Percentiles rank a stretch among this genome's conserved stretches.
Conservation (phyloP, 2,329 filamentous ascomycete genomes). For the Fusarium sp. region DNA sequence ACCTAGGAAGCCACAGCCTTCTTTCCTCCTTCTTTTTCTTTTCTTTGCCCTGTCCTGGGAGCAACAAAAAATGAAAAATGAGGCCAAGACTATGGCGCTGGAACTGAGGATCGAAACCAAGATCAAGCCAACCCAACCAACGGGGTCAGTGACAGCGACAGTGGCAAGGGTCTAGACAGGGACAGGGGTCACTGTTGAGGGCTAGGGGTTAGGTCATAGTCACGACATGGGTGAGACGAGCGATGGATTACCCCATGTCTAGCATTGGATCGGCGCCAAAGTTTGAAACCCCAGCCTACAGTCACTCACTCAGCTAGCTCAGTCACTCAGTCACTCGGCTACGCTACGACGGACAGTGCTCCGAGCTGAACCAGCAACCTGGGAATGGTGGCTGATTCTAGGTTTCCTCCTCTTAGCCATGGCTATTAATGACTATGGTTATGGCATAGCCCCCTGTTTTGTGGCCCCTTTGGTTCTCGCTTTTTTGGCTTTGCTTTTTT, state of each 20-base stretch:
- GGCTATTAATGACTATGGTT: neutral
- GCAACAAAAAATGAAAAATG: conserved; percentile 3
- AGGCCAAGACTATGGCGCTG: conserved; percentile 18
- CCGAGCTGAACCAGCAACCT: conserved; percentile 14
- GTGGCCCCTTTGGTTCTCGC: conserved; percentile 11
- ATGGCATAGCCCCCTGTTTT: neutral
- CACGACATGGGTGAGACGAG: conserved; percentile 15
- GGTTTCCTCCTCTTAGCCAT: neutral
- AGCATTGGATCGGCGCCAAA: conserved; percentile 34
- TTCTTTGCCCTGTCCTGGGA: neutral
- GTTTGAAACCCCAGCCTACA: conserved; percentile 11
- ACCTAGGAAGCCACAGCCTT: conserved; percentile 26
- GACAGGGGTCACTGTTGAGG: neutral
- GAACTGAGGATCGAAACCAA: conserved; percentile 24
- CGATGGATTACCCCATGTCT: conserved; percentile 30
- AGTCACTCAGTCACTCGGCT: neutral
- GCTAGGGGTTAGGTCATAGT: neutral
- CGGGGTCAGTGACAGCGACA: conserved; percentile 13
- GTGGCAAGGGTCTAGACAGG: neutral
- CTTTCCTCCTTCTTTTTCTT: neutral
- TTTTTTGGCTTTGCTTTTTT: conserved; percentile 20
- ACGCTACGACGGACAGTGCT: neutral
- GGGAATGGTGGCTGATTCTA: conserved; percentile 4
- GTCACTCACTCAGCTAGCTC: too few relatives aligned
- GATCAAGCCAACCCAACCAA: conserved; percentile 24